Evolutionary conservation across 371 early-diverging fungal genomes (phyloP).

Genomic region (Dichotomocladium elegans): DNA sequence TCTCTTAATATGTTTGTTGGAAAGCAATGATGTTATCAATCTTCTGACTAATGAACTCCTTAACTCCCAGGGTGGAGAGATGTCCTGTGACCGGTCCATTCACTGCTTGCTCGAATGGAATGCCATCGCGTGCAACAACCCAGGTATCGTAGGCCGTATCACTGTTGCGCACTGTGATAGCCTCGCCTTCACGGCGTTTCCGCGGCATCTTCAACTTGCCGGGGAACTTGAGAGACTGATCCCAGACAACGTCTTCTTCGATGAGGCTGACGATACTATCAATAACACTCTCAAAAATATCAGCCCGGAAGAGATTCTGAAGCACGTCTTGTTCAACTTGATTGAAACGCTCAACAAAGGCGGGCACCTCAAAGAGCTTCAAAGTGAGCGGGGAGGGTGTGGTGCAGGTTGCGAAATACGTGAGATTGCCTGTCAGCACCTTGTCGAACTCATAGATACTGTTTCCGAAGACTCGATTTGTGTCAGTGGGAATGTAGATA

Average conservation of each 20-base stretch:
- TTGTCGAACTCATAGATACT: not conserved
- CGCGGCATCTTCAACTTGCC: not conserved
- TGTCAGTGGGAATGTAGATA: conserved; percentile 5
- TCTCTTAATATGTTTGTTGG: too few relatives aligned
- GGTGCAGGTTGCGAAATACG: not conserved
- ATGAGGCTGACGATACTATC: conserved; percentile 8
- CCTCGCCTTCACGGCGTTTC: not conserved
- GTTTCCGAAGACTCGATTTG: conserved; percentile 1
- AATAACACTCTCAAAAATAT: conserved; percentile 3
- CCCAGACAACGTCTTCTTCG: conserved; percentile 17
- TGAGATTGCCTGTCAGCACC: not conserved
- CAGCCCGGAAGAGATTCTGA: not conserved
- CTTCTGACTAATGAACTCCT: conserved; percentile 11
- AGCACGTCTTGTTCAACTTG: not conserved
- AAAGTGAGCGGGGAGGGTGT: not conserved
- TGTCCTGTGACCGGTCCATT: conserved; percentile 9
- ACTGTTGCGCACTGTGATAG: not conserved
- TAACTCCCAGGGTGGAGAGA: conserved; percentile 10
- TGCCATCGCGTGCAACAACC: conserved; percentile 2
- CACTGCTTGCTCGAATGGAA: conserved; percentile 11
- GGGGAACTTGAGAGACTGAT: conserved; percentile 5
- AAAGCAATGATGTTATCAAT: not conserved
- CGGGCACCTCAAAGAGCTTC: not conserved
- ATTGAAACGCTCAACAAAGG: not conserved
- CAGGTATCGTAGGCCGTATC: not conserved